phyloP scores from a whole-genome alignment of 495 filamentous ascomycete species.

The Xylaria castorea region DNA sequence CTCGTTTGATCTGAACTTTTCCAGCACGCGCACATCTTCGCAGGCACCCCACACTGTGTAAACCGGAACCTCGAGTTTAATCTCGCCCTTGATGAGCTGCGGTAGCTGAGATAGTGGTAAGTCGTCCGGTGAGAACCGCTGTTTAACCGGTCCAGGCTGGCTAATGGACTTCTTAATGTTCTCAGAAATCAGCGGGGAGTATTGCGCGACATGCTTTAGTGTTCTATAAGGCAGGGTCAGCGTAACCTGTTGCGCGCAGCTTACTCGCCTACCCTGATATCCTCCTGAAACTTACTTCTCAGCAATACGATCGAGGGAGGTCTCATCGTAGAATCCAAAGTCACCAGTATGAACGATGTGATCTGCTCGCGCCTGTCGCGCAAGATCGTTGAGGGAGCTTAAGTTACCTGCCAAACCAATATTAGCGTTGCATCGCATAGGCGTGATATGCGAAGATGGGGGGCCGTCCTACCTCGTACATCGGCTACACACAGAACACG shows the following conservation, averaged over 20 bases:
- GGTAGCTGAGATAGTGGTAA: constrained; percentile 95
- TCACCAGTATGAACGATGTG: constrained; percentile 98
- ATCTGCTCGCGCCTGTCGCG: constrained; percentile 89
- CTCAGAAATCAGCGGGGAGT: constrained; percentile 92
- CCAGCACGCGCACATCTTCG: constrained; percentile 96
- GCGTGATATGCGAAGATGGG: not conserved
- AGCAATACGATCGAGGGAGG: constrained; percentile 93
- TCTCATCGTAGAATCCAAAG: constrained; percentile 98
- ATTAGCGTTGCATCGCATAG: constrained; percentile 28
- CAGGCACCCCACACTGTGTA: constrained; percentile 99
- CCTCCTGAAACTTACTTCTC: constrained; percentile 77
- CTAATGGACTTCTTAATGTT: constrained; percentile 83
- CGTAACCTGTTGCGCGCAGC: constrained; percentile 22
- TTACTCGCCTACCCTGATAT: constrained; percentile 31
- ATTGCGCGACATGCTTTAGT: constrained; percentile 96
- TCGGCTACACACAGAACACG: constrained; percentile 96
- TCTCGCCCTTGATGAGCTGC: constrained; percentile 84
- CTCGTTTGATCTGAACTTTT: constrained; percentile 97
- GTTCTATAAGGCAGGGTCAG: constrained; percentile 65
- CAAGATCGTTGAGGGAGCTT: constrained; percentile 93
- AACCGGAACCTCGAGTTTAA: constrained; percentile 92
- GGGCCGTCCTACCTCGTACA: constrained; percentile 78
- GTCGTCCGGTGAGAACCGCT: constrained; percentile 75
- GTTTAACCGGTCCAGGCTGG: constrained; percentile 72
- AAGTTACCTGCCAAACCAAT: constrained; percentile 75